These are phyloP conservation scores for Magnolia officinalis DNA, from an alignment of 164 flowering plant species.

Conservation along the genomic window DNA sequence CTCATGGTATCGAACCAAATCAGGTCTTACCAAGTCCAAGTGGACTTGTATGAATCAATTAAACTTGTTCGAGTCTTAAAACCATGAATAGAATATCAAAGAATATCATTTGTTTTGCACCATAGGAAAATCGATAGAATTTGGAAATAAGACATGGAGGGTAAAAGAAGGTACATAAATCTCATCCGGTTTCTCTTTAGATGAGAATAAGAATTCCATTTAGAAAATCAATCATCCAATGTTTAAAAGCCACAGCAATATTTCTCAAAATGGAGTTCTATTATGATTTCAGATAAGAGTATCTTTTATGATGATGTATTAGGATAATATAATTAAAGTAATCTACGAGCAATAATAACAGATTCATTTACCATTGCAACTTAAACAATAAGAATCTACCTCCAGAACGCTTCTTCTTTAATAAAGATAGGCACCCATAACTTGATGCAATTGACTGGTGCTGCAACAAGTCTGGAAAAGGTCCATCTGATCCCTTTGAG, in stretches of 20 bases:
- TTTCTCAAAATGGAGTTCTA: not conserved
- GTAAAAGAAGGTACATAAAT: not conserved
- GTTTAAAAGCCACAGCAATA: not conserved
- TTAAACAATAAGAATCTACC: conserved; percentile 38
- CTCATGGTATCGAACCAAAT: too few relatives aligned
- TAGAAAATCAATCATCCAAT: not conserved
- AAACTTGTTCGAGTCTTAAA: too few relatives aligned
- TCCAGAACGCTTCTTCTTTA: conserved; percentile 61
- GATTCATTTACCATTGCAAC: not conserved
- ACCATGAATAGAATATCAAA: too few relatives aligned
- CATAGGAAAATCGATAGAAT: too few relatives aligned
- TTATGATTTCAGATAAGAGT: not conserved
- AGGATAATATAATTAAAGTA: not conserved
- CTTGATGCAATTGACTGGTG: conserved; percentile 23
- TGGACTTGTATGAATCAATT: too few relatives aligned
- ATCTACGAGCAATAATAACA: not conserved
- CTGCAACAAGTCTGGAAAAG: conserved; percentile 34
- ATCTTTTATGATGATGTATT: not conserved
- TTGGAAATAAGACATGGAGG: too few relatives aligned
- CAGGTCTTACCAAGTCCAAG: too few relatives aligned
- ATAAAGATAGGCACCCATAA: conserved; percentile 60
- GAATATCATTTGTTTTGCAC: too few relatives aligned
- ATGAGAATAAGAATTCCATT: not conserved
- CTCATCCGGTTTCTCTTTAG: not conserved
- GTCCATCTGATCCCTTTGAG: conserved; percentile 38